These are phyloP conservation scores for Monilinia vaccinii-corymbosi DNA, from an alignment of 2,329 filamentous ascomycete species.

Conservation along the genomic window DNA sequence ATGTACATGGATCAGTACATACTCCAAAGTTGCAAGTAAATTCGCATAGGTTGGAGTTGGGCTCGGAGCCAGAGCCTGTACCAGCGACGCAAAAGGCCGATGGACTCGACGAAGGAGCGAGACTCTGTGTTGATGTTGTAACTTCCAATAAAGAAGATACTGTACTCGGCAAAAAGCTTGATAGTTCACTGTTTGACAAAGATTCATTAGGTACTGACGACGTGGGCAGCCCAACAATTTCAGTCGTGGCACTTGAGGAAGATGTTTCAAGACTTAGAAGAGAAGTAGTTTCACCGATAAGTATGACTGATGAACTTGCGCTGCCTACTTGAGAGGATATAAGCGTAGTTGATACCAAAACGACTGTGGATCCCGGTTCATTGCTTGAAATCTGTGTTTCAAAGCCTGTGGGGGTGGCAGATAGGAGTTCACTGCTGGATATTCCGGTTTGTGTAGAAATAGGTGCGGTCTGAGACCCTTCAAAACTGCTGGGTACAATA, in stretches of 20 bases:
- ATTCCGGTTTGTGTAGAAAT: not conserved
- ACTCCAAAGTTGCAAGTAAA: conserved; percentile 3
- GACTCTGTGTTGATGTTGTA: not conserved
- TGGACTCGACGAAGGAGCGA: not conserved
- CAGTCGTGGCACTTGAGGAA: not conserved
- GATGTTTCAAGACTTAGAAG: not conserved
- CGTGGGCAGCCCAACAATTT: not conserved
- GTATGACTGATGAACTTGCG: not conserved
- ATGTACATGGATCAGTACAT: not conserved
- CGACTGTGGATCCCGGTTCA: not conserved
- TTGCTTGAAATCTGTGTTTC: not conserved
- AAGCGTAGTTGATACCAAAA: not conserved
- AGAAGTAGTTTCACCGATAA: not conserved
- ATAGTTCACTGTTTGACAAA: not conserved
- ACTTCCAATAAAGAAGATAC: not conserved
- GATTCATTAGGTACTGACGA: not conserved
- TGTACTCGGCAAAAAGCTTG: not conserved
- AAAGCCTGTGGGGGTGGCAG: not conserved
- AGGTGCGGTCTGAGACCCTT: not conserved
- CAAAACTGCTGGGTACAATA: not conserved
- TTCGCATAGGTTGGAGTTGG: not conserved
- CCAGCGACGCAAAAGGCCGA: not conserved
- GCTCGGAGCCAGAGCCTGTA: not conserved
- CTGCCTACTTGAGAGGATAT: not conserved
- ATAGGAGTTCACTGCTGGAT: not conserved